phyloP scores from a whole-genome alignment of 2,329 filamentous ascomycete genomes.

The Beauveria sp. region DNA sequence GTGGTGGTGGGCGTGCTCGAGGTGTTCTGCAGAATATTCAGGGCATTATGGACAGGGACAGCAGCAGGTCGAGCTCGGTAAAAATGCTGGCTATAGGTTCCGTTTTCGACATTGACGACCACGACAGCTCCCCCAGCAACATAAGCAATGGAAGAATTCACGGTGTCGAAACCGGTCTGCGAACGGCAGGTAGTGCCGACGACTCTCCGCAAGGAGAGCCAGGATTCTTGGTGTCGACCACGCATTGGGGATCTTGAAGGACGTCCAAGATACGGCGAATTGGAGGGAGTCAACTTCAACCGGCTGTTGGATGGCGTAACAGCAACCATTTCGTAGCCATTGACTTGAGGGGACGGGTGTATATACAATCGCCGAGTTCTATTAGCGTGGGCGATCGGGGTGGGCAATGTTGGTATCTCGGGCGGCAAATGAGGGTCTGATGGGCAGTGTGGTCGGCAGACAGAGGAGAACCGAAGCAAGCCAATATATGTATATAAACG shows the following conservation, averaged over 20 bases:
- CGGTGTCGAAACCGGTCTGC: constrained; percentile 78
- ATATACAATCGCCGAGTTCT: background rate
- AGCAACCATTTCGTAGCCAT: constrained; percentile 49
- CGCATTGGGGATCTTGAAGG: constrained; percentile 56
- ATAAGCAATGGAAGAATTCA: constrained; percentile 75
- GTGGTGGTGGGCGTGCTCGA: constrained; percentile 41
- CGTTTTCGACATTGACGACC: constrained; percentile 68
- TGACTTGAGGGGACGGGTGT: constrained; percentile 22
- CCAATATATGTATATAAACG: background rate
- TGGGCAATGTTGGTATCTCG: background rate
- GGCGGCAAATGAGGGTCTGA: background rate
- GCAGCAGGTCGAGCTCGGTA: constrained; percentile 79
- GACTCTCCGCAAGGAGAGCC: constrained; percentile 70
- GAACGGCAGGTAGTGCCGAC: constrained; percentile 84
- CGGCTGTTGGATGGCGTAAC: constrained; percentile 50
- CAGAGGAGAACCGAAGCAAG: background rate
- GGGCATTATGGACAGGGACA: constrained; percentile 53
- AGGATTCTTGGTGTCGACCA: constrained; percentile 43
- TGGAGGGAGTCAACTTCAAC: constrained; percentile 67
- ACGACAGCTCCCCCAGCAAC: constrained; percentile 92
- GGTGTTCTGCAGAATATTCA: constrained; percentile 43
- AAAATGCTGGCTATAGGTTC: constrained; percentile 70
- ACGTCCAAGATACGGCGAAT: constrained; percentile 60
- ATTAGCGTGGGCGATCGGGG: background rate
- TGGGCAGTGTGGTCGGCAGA: background rate